These are phyloP conservation scores for Globisporangium cederbergense DNA, from an alignment of 352 stramenopile genomes.

Conservation along the genomic window DNA sequence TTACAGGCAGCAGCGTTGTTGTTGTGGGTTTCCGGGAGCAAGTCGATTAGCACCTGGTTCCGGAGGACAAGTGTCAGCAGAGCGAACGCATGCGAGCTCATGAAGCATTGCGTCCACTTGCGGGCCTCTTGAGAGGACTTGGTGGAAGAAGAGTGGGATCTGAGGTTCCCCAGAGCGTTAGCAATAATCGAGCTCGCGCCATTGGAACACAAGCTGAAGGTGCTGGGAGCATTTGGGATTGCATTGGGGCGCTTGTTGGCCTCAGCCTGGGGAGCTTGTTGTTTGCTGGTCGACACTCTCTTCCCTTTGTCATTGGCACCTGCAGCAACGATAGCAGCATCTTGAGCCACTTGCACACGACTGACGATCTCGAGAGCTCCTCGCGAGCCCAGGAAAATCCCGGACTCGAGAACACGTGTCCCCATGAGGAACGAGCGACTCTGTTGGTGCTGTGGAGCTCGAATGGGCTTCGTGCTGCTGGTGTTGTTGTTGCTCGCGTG, in stretches of 20 bases:
- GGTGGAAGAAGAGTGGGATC: background rate
- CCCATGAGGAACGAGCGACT: conserved; percentile 29
- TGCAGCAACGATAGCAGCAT: background rate
- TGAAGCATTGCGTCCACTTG: conserved; percentile 15
- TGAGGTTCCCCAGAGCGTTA: background rate
- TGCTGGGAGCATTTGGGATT: background rate
- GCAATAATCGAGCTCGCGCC: background rate
- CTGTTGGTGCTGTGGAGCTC: conserved; percentile 4
- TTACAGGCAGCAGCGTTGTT: background rate
- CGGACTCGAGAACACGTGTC: conserved; percentile 20
- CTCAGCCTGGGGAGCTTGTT: background rate
- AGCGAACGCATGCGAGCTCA: conserved; percentile 21
- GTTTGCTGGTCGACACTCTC: background rate
- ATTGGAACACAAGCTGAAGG: background rate
- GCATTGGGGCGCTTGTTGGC: background rate
- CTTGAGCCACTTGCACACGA: background rate
- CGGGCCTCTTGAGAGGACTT: background rate
- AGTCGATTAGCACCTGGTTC: conserved; percentile 18
- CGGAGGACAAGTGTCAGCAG: conserved; percentile 18
- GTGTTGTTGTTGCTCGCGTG: too few relatives aligned
- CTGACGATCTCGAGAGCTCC: conserved; percentile 25
- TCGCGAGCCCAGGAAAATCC: conserved; percentile 26
- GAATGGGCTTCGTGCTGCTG: background rate
- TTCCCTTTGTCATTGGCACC: background rate
- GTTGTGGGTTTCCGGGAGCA: background rate